Percentiles rank a stretch among this genome's conserved stretches.
Conservation (phyloP, 1,139 yeast species). For the Protomyces gravidus region DNA sequence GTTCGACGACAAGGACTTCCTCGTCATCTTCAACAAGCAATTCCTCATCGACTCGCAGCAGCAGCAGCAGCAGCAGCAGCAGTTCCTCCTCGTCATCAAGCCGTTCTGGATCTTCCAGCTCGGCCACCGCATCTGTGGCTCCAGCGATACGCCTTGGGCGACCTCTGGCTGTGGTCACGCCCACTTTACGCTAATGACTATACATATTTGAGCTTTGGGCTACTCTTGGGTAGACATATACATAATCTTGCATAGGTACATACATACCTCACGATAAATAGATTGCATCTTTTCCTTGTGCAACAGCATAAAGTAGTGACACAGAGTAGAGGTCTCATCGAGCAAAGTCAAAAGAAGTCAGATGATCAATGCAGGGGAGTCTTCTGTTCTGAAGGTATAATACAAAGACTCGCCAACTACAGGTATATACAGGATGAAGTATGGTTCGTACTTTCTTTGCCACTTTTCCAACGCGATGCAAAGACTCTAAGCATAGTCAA, state of each 20-base stretch:
- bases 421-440: slow-evolving; percentile 3
- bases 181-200: neutral
- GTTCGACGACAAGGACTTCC: neutral
- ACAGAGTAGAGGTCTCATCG: too few species aligned
- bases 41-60: neutral
- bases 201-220: too few species aligned
- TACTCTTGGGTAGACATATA: too few species aligned
- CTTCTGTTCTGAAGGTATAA: neutral
- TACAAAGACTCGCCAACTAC: slow-evolving; percentile 2
- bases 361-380: too few species aligned
- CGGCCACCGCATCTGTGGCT: neutral
- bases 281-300: too few species aligned
- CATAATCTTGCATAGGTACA: too few species aligned
- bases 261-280: too few species aligned
- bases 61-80: neutral
- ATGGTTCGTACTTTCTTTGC: neutral
- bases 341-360: too few species aligned
- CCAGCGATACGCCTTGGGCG: too few species aligned
- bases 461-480: neutral
- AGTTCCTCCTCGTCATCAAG: neutral
- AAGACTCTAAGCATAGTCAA: too few species aligned
- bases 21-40: neutral
- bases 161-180: neutral
- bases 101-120: neutral
- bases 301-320: too few species aligned